Percentiles rank a stretch among this genome's conserved stretches.
phyloP scores from a whole-genome alignment of 257 asterid species.

The Solanum medicagineum region DNA sequence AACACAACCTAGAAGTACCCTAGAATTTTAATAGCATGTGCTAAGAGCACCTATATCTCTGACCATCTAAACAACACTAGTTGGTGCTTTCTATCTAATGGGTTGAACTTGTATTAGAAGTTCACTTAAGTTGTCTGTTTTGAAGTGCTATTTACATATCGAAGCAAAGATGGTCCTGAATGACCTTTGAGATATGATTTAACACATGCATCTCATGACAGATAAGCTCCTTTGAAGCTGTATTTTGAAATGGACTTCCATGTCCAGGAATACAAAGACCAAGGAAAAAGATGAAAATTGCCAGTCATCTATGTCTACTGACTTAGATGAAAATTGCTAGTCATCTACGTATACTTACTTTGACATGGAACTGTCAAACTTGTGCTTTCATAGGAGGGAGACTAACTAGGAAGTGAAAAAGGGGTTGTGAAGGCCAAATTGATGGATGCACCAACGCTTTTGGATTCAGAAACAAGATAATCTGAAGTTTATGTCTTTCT shows the following conservation, averaged over 20 bases:
- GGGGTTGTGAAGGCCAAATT: neutral
- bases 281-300: neutral
- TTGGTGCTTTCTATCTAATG: neutral
- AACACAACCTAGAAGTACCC: neutral
- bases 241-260: neutral
- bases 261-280: neutral
- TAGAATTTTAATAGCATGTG: neutral
- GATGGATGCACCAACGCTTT: neutral
- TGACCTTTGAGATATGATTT: neutral
- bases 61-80: neutral
- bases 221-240: neutral
- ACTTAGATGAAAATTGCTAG: neutral
- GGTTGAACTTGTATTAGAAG: neutral
- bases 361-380: neutral
- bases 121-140: neutral
- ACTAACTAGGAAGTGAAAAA: neutral
- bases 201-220: neutral
- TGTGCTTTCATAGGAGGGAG: neutral
- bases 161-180: neutral
- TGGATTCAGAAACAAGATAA: neutral
- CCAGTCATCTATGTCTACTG: neutral
- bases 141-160: neutral
- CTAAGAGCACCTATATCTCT: neutral
- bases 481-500: neutral
- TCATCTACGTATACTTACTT: neutral